phyloP scores from a whole-genome alignment of 331 rosid species.

The Malus hybrid region DNA sequence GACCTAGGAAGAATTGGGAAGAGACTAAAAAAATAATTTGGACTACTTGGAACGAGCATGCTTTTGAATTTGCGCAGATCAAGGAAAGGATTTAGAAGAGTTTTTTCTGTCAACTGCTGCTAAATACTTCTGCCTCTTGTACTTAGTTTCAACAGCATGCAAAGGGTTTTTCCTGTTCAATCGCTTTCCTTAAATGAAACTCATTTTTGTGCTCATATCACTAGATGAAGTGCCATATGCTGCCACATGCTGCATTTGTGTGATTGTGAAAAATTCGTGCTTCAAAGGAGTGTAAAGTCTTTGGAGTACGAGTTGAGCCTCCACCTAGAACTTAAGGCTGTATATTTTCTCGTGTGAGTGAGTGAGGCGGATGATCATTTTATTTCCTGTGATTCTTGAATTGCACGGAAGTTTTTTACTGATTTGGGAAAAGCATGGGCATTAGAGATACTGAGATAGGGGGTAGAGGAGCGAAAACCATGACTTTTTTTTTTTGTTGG shows the following conservation, averaged over 20 bases:
- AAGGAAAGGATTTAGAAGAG: conserved; percentile 81
- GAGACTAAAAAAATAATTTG: not conserved
- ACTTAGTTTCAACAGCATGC: not conserved
- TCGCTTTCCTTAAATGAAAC: not conserved
- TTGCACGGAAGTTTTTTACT: conserved; percentile 77
- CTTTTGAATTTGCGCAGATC: conserved; percentile 48
- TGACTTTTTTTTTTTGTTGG: too few species aligned
- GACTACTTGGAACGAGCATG: not conserved
- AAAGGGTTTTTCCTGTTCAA: not conserved
- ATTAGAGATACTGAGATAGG: conserved; percentile 28
- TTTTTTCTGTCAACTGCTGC: conserved; percentile 91
- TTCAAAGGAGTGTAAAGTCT: not conserved
- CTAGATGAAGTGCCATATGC: not conserved
- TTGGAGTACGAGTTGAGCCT: not conserved
- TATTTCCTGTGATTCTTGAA: not conserved
- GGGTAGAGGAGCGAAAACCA: too few species aligned
- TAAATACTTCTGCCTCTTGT: conserved; percentile 14
- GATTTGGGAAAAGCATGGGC: conserved; percentile 90
- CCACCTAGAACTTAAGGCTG: not conserved
- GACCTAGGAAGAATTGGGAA: too few species aligned
- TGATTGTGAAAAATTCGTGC: not conserved
- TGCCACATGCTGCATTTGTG: not conserved
- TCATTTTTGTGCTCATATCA: not conserved
- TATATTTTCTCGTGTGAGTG: not conserved
- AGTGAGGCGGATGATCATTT: not conserved